Evolutionary conservation across 83 land plant genomes (phyloP), one percentile per base, ranked within the genome.

Genomic region (Isoetes engelmannii): DNA sequence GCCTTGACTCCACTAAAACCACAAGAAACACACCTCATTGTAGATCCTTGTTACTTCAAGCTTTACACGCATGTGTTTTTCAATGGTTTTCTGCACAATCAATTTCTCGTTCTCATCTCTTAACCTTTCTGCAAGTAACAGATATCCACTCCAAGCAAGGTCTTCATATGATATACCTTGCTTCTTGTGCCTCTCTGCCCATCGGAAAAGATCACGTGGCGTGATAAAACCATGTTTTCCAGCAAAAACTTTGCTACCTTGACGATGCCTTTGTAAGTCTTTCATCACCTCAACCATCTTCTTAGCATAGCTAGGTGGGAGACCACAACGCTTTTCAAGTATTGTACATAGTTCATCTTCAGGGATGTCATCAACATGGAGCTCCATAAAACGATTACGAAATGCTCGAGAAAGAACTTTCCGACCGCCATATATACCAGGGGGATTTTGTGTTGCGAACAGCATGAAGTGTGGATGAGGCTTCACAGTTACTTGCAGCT

Each of bases 211-310:
- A 74, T 95, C 99, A 45, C 99, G 84, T 19, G 97, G 89, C 20
- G 97, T 95, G n/a, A 95, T 95, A 56, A 86, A 95, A 0, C 99
- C 99, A 80, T 91, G 99, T 65, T 95, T 95, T 60, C 99, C 97
- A 72, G 97, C 97, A 89, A 95, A 95, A 3, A 84, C 91, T 69
- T 86, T 92, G 80, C 92, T 91, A 41, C 78, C 78, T 73, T 91
- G 93, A 64, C 99, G 77, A 10, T 84, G 86, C 70, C 92, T 61
- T 57, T 92, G 97, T 68, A 95, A 73, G 50, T 95, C 94, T 68
- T 87, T 89, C 99, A 95, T 88, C 44, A 95, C 85, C 54, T 82
- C 94, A 60, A 91, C 88, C 99, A 91, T 90, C 78, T 58, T 61
- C 42, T 21, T 69, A 44, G 99, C 93, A 86, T 88, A 84, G 72